Evolutionary conservation across 768 basidiomycete genomes (phyloP).

Genomic region (Fistulinella prunicolor): DNA sequence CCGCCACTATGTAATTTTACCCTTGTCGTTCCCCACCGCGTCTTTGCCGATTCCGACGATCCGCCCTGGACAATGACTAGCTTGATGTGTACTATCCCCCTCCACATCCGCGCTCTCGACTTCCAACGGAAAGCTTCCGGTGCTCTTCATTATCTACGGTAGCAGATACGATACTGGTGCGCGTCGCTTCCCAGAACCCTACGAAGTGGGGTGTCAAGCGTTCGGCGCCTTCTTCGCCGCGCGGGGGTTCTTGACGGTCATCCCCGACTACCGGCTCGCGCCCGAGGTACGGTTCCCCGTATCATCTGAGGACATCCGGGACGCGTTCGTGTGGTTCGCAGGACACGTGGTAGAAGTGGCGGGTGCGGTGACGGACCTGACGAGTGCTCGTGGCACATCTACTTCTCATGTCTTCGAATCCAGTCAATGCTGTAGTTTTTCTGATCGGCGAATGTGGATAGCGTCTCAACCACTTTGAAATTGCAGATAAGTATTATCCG

Average conservation of each 20-base stretch:
- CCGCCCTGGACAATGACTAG: too few relatives aligned
- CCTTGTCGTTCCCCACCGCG: neutral
- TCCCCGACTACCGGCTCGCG: slow-evolving; percentile 66
- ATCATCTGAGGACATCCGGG: slow-evolving; percentile 54
- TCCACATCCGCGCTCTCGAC: slow-evolving; percentile 23
- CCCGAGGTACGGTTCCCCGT: slow-evolving; percentile 55
- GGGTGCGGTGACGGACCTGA: slow-evolving; percentile 1
- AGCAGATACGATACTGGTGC: slow-evolving; percentile 57
- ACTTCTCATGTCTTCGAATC: too few relatives aligned
- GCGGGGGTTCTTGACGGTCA: slow-evolving; percentile 57
- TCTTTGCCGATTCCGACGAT: neutral
- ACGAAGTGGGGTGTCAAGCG: slow-evolving; percentile 52
- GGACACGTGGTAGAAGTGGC: slow-evolving; percentile 31
- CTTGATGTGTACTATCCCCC: slow-evolving; percentile 67
- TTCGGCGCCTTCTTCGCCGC: slow-evolving; percentile 61
- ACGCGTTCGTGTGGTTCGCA: slow-evolving; percentile 55
- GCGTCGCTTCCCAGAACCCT: slow-evolving; percentile 45
- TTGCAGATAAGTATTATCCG: too few relatives aligned
- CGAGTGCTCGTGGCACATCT: slow-evolving; percentile 8
- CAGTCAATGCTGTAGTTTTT: too few relatives aligned
- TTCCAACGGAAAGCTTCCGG: slow-evolving; percentile 35
- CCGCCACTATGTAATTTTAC: slow-evolving; percentile 37
- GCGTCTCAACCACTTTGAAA: too few relatives aligned
- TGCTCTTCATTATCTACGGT: slow-evolving; percentile 66
- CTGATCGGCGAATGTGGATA: too few relatives aligned